These are phyloP conservation scores for Croton setiger DNA, from an alignment of 441 rosid species.

Conservation along the genomic window DNA sequence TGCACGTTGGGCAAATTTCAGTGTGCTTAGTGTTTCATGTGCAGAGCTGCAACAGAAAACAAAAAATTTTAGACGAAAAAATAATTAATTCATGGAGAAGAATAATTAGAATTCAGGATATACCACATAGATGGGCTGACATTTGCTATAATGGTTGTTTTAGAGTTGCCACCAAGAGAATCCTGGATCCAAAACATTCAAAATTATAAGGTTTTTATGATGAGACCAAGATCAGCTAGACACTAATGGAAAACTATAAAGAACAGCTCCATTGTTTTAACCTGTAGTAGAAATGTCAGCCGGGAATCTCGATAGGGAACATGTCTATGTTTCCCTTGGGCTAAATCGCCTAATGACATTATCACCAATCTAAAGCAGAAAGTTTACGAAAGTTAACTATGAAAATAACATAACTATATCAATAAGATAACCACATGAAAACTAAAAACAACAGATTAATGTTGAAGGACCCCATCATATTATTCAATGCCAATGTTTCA, in stretches of 20 bases:
- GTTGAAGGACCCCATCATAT: background rate
- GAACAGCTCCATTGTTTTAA: slow-evolving; percentile 28
- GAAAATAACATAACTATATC: background rate
- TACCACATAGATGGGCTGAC: slow-evolving; percentile 94
- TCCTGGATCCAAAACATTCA: slow-evolving; percentile 53
- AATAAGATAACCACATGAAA: background rate
- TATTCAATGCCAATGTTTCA: background rate
- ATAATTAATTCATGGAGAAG: slow-evolving; percentile 12
- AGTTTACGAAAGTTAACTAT: slow-evolving; percentile 1
- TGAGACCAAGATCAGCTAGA: slow-evolving; percentile 20
- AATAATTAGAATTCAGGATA: slow-evolving; percentile 23
- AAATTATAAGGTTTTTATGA: slow-evolving; percentile 13
- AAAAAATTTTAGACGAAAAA: slow-evolving; percentile 9
- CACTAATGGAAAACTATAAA: background rate
- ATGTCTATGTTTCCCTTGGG: slow-evolving; percentile 93
- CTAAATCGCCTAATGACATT: slow-evolving; percentile 96
- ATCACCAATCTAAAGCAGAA: slow-evolving; percentile 68
- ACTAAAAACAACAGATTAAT: background rate
- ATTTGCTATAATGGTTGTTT: slow-evolving; percentile 93
- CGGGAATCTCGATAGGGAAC: slow-evolving; percentile 97
- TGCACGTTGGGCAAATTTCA: slow-evolving; percentile 96
- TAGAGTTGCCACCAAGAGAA: slow-evolving; percentile 95
- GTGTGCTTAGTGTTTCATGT: slow-evolving; percentile 89
- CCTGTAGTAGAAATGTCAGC: slow-evolving; percentile 95
- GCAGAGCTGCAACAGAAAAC: slow-evolving; percentile 58